These are phyloP conservation scores for Diospyros kaki DNA, from an alignment of 148 eudicot genomes.

Conservation along the genomic window DNA sequence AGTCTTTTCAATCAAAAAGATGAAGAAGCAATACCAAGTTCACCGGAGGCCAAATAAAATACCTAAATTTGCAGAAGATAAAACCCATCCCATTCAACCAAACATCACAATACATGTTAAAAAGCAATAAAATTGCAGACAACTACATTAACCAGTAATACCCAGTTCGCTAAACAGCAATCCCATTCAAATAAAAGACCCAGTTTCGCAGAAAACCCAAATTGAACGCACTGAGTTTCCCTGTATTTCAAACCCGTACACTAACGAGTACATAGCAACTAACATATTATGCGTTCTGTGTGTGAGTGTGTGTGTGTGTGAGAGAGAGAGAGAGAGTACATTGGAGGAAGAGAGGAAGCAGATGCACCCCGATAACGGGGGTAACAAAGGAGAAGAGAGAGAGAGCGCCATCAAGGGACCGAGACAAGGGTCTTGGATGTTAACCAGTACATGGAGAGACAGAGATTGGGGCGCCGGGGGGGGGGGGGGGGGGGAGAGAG, in stretches of 20 bases:
- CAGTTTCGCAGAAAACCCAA: not conserved
- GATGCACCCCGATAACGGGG: slow-evolving; percentile 19
- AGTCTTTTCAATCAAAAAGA: too few relatives aligned
- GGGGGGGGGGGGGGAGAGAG: too few relatives aligned
- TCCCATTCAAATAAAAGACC: too few relatives aligned
- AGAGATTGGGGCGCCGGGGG: too few relatives aligned
- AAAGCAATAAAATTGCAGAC: not conserved
- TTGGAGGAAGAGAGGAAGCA: slow-evolving; percentile 12
- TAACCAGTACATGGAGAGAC: slow-evolving; percentile 27
- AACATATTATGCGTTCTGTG: not conserved
- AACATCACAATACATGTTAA: not conserved
- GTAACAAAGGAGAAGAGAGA: slow-evolving; percentile 27
- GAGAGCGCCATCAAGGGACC: slow-evolving; percentile 36
- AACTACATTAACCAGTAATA: not conserved
- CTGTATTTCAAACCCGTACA: not conserved
- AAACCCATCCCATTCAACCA: too few relatives aligned
- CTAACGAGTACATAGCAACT: not conserved
- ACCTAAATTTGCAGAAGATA: too few relatives aligned
- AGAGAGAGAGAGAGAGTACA: slow-evolving; percentile 14
- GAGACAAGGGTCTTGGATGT: slow-evolving; percentile 30
- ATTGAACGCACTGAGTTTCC: not conserved
- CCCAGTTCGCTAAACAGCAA: not conserved
- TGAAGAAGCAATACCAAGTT: too few relatives aligned
- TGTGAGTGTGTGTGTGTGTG: not conserved
- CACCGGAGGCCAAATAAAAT: too few relatives aligned